phyloP scores from a whole-genome alignment of 2,329 filamentous ascomycete genomes.

The Fusarium guadeloupense region DNA sequence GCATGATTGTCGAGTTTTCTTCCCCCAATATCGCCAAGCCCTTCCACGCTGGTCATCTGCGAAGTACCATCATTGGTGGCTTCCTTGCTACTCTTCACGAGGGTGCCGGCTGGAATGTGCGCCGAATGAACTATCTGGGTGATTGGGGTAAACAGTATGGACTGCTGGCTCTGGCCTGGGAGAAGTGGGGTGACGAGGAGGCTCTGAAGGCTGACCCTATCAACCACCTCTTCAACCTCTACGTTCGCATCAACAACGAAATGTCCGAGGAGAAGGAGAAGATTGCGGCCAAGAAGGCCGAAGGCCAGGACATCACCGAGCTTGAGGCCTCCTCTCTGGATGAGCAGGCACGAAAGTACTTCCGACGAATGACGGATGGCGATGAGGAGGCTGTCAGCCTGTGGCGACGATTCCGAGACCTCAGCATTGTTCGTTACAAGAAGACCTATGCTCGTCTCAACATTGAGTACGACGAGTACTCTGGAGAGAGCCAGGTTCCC shows the following conservation, averaged over 20 bases:
- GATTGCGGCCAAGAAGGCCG: conserved; percentile 65
- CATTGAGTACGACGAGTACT: conserved; percentile 75
- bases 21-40: conserved; percentile 89
- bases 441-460: conserved; percentile 75
- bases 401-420: conserved; percentile 73
- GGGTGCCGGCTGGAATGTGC: conserved; percentile 76
- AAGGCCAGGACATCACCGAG: conserved; percentile 58
- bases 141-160: conserved; percentile 47
- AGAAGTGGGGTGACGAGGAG: conserved; percentile 78
- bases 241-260: conserved; percentile 79
- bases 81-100: conserved; percentile 79
- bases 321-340: conserved; percentile 69
- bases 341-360: conserved; percentile 78
- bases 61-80: conserved; percentile 81
- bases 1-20: conserved; percentile 81
- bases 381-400: conserved; percentile 67
- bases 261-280: conserved; percentile 72
- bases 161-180: conserved; percentile 71
- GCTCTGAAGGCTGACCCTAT: conserved; percentile 77
- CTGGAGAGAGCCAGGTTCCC: conserved; percentile 77
- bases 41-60: conserved; percentile 80
- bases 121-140: conserved; percentile 68
- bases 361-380: conserved; percentile 75
- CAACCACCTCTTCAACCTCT: conserved; percentile 83
- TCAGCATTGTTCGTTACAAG: conserved; percentile 73